These are phyloP conservation scores for Clarireedia homoeocarpa DNA, from an alignment of 2,329 filamentous ascomycete genomes.

Conservation along the genomic window DNA sequence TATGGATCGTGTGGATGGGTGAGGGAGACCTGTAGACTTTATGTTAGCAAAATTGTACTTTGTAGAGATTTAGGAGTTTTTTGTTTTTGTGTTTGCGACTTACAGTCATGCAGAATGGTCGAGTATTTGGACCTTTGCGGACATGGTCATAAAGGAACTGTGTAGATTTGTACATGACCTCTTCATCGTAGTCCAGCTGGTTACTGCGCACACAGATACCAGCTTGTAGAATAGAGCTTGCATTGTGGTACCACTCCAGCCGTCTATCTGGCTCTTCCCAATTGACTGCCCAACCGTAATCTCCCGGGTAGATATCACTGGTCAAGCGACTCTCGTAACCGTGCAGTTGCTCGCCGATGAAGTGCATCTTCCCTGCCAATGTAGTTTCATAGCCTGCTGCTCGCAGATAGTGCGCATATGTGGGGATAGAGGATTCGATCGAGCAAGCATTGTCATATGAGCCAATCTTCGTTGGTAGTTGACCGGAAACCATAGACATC, in stretches of 20 bases:
- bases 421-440: slow-evolving; percentile 76
- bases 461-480: slow-evolving; percentile 83
- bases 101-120: slow-evolving; percentile 76
- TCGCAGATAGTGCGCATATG: slow-evolving; percentile 87
- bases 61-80: background rate
- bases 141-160: slow-evolving; percentile 90
- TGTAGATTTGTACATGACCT: slow-evolving; percentile 74
- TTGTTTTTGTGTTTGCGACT: background rate
- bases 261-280: slow-evolving; percentile 86
- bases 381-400: slow-evolving; percentile 81
- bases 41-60: background rate
- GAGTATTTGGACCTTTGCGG: slow-evolving; percentile 62
- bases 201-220: slow-evolving; percentile 86
- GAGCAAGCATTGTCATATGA: slow-evolving; percentile 88
- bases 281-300: slow-evolving; percentile 91
- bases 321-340: slow-evolving; percentile 89
- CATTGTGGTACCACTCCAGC: slow-evolving; percentile 94
- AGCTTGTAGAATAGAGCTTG: slow-evolving; percentile 85
- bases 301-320: slow-evolving; percentile 91
- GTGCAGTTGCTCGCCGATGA: slow-evolving; percentile 89
- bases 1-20: slow-evolving; percentile 95
- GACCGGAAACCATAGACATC: slow-evolving; percentile 90
- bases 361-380: slow-evolving; percentile 95
- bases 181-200: slow-evolving; percentile 92
- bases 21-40: slow-evolving; percentile 51